These are phyloP conservation scores for Coleophoma crateriformis DNA, from an alignment of 2,329 filamentous ascomycete species.

Conservation along the genomic window DNA sequence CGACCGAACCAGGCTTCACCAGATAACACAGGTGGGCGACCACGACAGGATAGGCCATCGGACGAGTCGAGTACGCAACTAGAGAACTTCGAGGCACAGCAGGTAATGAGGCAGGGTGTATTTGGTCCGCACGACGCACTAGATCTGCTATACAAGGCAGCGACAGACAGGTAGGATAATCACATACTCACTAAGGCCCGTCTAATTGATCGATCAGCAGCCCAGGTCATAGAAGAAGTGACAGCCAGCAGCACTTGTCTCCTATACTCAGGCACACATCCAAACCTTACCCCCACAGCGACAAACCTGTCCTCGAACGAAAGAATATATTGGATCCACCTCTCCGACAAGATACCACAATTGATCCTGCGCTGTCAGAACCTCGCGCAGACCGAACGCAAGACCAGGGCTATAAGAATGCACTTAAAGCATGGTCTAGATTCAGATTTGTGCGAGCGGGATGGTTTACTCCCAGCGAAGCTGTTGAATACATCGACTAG, in stretches of 20 bases:
- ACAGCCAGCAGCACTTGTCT: constrained; percentile 19
- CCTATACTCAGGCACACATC: constrained; percentile 14
- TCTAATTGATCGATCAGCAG: constrained; percentile 34
- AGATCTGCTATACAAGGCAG: constrained; percentile 86
- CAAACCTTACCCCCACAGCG: constrained; percentile 11
- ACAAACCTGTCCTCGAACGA: constrained; percentile 13
- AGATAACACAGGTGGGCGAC: constrained; percentile 24
- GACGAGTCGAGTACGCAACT: constrained; percentile 56
- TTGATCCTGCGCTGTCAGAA: constrained; percentile 22
- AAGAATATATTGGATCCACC: constrained; percentile 15
- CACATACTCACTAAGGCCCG: constrained; percentile 39
- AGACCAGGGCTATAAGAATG: constrained; percentile 58
- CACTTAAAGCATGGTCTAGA: constrained; percentile 80
- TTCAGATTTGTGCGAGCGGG: constrained; percentile 94
- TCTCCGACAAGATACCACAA: constrained; percentile 13
- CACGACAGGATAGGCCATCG: constrained; percentile 22
- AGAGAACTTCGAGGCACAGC: constrained; percentile 60
- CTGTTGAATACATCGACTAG: constrained; percentile 92
- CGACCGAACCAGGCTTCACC: constrained; percentile 44
- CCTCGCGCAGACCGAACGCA: constrained; percentile 22
- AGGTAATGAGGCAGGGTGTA: constrained; percentile 64
- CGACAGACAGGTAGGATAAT: constrained; percentile 46
- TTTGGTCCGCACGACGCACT: constrained; percentile 91
- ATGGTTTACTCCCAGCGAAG: constrained; percentile 93
- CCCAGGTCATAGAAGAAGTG: constrained; percentile 25